Base-by-base conservation (phyloP, 1,139 yeast genomes). In the Hansenula sp. region DNA sequence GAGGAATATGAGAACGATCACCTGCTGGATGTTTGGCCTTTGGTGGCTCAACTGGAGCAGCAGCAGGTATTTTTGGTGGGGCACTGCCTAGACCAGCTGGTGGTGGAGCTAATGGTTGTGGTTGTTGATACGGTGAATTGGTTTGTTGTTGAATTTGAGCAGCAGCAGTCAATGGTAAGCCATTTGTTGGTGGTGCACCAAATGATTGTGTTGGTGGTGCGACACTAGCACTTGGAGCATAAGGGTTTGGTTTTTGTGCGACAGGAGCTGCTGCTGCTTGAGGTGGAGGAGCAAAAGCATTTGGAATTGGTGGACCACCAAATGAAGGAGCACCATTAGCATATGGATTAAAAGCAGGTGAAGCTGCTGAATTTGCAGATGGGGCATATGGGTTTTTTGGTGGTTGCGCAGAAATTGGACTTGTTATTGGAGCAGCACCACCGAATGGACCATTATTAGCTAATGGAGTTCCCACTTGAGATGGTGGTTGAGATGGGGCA, bases 1-100 rank as follows among this genome's bases (percentile, higher is more conserved):
- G 75, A 2, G 90, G 77, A 49, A 88, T 84, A 57, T 84, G 93
- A 3, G 77, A 64, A 56, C 91, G 76, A 60, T 84, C 93, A 27
- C 91, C 93, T 11, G 78, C 60, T 33, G 91, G 89, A 57, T 76
- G 71, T 52, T 71, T 77, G 15, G 72, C 66, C 43, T 62, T 55
- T 15, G 53, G 54, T 28, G 58, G 58, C n/a, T 50, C 60, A n/a
- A 60, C 59, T 16, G 61, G 60, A 13, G 62, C 58, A 8, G 61
- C 55, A 21, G 25, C 25, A 6, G 25, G 25, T 5, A 7, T 17
- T 64, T 58, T 30, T 21, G 47, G 43, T 25, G 51, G 44, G 15
- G 49, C 32, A 11, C 39, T 40, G 36, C 46, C 40, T 25, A 52
- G 51, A 27, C 12, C 32, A n/a, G 5, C 51, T 37, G 46, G 59